phyloP scores from a whole-genome alignment of 192 early-diverging fungal genomes.

The Entomortierella beljakovae region DNA sequence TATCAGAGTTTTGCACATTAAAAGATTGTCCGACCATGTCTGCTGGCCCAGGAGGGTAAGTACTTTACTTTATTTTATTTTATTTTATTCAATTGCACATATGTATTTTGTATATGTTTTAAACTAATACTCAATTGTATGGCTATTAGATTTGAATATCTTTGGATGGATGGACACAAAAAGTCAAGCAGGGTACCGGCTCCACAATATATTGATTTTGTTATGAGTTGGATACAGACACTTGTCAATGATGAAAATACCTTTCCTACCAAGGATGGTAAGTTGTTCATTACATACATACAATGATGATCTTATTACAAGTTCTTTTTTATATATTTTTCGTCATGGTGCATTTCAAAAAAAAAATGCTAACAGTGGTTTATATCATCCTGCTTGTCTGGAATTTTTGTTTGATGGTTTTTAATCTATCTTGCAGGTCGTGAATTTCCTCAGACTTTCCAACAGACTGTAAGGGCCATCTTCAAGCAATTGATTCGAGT shows the following conservation, averaged over 20 bases:
- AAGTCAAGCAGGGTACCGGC: slow-evolving; percentile 86
- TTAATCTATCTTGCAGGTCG: slow-evolving; percentile 71
- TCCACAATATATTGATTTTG: slow-evolving; percentile 96
- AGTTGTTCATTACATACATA: background rate
- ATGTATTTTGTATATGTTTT: background rate
- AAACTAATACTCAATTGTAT: no score
- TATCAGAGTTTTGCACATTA: slow-evolving; percentile 91
- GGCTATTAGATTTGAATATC: slow-evolving; percentile 77
- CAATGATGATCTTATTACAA: background rate
- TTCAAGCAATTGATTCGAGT: slow-evolving; percentile 90
- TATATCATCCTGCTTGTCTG: background rate
- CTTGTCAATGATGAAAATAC: slow-evolving; percentile 88
- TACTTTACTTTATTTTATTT: background rate
- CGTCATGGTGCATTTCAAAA: no score
- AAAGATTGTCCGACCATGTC: slow-evolving; percentile 89
- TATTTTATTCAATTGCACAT: no score
- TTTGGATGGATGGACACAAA: slow-evolving; percentile 90
- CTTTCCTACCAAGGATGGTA: slow-evolving; percentile 95
- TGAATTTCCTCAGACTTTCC: slow-evolving; percentile 89
- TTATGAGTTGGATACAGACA: slow-evolving; percentile 89
- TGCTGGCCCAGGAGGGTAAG: slow-evolving; percentile 70
- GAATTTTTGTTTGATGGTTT: no score
- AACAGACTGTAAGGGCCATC: slow-evolving; percentile 73
- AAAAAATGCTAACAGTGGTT: background rate
- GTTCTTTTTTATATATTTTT: background rate